Percentiles rank a stretch among this genome's conserved stretches.
Evolutionary conservation across 2,329 filamentous ascomycete species (phyloP).

Genomic region (Stagonosporopsis tanaceti): DNA sequence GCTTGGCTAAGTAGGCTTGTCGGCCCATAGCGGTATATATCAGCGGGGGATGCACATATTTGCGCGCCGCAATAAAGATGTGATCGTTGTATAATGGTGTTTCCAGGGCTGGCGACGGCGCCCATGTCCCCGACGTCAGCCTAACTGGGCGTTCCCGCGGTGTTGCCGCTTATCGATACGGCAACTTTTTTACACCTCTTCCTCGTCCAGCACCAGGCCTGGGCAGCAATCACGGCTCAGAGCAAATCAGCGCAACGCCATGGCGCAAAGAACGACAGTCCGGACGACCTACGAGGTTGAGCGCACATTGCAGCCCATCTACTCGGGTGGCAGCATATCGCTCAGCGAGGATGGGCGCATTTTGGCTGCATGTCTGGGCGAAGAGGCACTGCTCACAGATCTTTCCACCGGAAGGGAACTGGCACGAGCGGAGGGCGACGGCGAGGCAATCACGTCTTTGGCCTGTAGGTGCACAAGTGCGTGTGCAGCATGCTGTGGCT

Average conservation of each 20-base stretch:
- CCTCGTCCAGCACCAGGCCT: neutral
- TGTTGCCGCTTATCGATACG: slow-evolving; percentile 45
- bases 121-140: too few species aligned
- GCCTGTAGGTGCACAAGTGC: slow-evolving; percentile 58
- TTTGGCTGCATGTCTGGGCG: slow-evolving; percentile 87
- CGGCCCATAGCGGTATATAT: slow-evolving; percentile 39
- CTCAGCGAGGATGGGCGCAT: slow-evolving; percentile 83
- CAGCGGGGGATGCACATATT: neutral
- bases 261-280: slow-evolving; percentile 64
- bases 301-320: slow-evolving; percentile 88
- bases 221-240: slow-evolving; percentile 14
- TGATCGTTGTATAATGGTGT: neutral
- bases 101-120: too few species aligned
- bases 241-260: slow-evolving; percentile 34
- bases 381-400: slow-evolving; percentile 89
- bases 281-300: slow-evolving; percentile 91
- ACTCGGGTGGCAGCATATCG: slow-evolving; percentile 87
- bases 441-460: slow-evolving; percentile 78
- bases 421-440: slow-evolving; percentile 81
- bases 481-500: slow-evolving; percentile 18
- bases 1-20: slow-evolving; percentile 49
- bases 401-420: slow-evolving; percentile 83
- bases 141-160: neutral
- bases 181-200: slow-evolving; percentile 43
- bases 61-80: neutral